These are phyloP conservation scores for Litsea cubeba DNA, from an alignment of 164 flowering plant genomes.

Conservation along the genomic window DNA sequence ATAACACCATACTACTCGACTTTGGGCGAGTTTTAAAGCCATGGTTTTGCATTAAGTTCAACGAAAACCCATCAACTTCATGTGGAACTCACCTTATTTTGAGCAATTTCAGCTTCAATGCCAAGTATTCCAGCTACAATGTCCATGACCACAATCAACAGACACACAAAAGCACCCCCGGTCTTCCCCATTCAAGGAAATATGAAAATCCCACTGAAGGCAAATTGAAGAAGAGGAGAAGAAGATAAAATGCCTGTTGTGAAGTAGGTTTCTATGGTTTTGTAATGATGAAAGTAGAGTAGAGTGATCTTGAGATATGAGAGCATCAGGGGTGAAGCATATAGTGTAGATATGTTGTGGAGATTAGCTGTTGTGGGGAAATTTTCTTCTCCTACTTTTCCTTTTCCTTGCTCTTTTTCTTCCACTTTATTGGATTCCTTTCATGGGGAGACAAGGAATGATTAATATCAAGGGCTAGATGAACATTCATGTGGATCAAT, in stretches of 20 bases:
- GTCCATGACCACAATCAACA: constrained; percentile 56
- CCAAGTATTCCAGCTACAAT: constrained; percentile 78
- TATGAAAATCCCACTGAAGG: neutral
- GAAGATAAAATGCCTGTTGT: too few relatives aligned
- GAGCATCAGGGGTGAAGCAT: too few relatives aligned
- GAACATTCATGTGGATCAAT: too few relatives aligned
- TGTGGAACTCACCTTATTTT: constrained; percentile 57
- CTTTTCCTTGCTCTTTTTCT: constrained; percentile 28
- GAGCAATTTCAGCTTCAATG: constrained; percentile 77
- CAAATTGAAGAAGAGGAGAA: neutral
- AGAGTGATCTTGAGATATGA: too few relatives aligned
- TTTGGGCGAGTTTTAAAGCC: too few relatives aligned
- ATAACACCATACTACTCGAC: too few relatives aligned
- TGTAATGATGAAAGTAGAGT: neutral
- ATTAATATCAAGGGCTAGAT: constrained; percentile 14
- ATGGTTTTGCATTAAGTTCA: too few relatives aligned
- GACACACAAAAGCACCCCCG: constrained; percentile 39
- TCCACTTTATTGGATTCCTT: constrained; percentile 39
- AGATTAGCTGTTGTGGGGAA: neutral
- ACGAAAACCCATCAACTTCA: too few relatives aligned
- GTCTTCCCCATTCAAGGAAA: constrained; percentile 31
- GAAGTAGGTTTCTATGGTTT: too few relatives aligned
- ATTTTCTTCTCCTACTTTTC: constrained; percentile 2
- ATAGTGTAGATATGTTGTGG: too few relatives aligned
- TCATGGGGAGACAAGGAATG: constrained; percentile 55